phyloP scores from a whole-genome alignment of 441 rosid genomes.

The Cnidoscolus chayamansa region DNA sequence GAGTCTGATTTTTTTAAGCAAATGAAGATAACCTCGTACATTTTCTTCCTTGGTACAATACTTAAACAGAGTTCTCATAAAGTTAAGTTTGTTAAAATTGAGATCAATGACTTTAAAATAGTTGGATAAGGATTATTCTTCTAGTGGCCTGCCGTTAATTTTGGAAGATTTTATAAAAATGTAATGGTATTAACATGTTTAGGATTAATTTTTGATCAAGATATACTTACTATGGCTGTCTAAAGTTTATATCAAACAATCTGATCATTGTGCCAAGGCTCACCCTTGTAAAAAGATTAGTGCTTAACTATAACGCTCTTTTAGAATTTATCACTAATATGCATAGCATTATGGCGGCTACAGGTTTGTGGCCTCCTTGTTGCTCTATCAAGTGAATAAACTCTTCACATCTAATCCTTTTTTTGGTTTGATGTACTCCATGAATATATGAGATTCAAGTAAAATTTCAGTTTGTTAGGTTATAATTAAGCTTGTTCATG shows the following conservation, averaged over 20 bases:
- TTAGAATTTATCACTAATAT: background rate
- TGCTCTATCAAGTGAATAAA: background rate
- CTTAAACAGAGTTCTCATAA: background rate
- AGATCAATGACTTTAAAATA: background rate
- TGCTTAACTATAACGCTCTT: background rate
- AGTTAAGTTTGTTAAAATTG: background rate
- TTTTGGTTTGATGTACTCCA: background rate
- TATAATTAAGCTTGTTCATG: background rate
- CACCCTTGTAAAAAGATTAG: background rate
- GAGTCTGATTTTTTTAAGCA: background rate
- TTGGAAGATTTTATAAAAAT: background rate
- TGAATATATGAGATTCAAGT: background rate
- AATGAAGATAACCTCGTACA: background rate
- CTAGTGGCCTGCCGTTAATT: background rate
- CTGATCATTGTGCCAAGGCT: background rate
- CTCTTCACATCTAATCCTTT: background rate
- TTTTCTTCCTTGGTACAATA: background rate
- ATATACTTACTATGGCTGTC: too few species aligned
- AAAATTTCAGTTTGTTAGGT: background rate
- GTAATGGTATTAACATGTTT: background rate
- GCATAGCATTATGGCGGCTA: background rate
- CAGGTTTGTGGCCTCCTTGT: background rate
- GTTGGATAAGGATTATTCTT: background rate
- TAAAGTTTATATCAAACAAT: background rate
- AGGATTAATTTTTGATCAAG: too few species aligned